These are phyloP conservation scores for Boeremia exigua DNA, from an alignment of 2,329 filamentous ascomycete genomes.

Conservation along the genomic window DNA sequence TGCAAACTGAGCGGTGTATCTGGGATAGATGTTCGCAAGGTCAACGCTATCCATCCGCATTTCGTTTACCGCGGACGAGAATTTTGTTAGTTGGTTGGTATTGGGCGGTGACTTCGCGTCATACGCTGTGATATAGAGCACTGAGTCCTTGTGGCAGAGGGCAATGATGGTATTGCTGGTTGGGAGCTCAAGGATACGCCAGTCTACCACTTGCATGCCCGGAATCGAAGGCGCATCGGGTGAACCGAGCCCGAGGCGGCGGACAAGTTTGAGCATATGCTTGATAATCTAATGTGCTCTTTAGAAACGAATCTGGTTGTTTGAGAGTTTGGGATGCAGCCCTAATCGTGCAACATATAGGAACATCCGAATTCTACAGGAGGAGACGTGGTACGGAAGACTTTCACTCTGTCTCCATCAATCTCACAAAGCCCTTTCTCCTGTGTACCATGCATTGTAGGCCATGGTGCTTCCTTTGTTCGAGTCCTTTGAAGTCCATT, in stretches of 20 bases:
- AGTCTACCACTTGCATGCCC: constrained; percentile 3
- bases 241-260: not conserved
- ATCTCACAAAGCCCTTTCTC: too few relatives aligned
- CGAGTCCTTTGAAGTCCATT: too few relatives aligned
- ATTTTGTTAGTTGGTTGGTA: not conserved
- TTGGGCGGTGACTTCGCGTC: not conserved
- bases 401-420: too few relatives aligned
- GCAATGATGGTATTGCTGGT: not conserved
- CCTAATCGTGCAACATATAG: too few relatives aligned
- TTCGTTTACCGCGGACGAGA: not conserved
- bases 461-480: too few relatives aligned
- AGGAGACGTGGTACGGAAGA: too few relatives aligned
- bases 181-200: not conserved
- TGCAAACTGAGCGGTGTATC: not conserved
- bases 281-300: too few relatives aligned
- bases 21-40: not conserved
- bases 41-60: not conserved
- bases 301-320: too few relatives aligned
- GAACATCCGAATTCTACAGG: too few relatives aligned
- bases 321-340: too few relatives aligned
- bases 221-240: not conserved
- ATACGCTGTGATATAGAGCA: not conserved
- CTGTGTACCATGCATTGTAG: too few relatives aligned
- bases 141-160: not conserved
- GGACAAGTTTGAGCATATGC: not conserved